These are phyloP conservation scores for Fomitopsis pinicola DNA, from an alignment of 1,284 basidiomycete genomes.

Conservation along the genomic window DNA sequence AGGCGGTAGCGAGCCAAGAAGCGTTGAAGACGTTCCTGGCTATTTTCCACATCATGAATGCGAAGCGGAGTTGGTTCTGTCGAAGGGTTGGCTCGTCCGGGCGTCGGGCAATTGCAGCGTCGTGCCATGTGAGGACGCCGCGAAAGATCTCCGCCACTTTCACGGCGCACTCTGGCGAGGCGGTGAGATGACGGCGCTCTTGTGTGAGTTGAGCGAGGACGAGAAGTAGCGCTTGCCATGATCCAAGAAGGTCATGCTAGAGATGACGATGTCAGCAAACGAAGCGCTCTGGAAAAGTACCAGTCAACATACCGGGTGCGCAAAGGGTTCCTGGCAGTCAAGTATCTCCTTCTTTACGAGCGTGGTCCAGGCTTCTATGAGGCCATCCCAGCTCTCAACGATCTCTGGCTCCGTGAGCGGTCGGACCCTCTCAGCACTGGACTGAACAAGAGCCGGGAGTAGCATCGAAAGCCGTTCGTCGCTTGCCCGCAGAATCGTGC, in stretches of 20 bases:
- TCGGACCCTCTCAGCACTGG: slow-evolving; percentile 28
- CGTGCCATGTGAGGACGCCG: slow-evolving; percentile 19
- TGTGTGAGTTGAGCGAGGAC: slow-evolving; percentile 40
- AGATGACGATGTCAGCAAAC: slow-evolving; percentile 5
- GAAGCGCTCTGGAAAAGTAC: neutral
- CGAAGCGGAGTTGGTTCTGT: slow-evolving; percentile 31
- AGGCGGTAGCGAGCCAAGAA: slow-evolving; percentile 34
- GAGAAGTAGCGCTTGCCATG: slow-evolving; percentile 54
- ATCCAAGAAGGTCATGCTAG: slow-evolving; percentile 35
- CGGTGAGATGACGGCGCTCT: slow-evolving; percentile 30
- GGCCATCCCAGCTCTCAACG: slow-evolving; percentile 35
- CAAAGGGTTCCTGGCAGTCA: slow-evolving; percentile 4
- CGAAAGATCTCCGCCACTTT: slow-evolving; percentile 17
- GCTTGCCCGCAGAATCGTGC: slow-evolving; percentile 21
- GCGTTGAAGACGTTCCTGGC: slow-evolving; percentile 41
- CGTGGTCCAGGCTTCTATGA: slow-evolving; percentile 38
- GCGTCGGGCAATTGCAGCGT: neutral
- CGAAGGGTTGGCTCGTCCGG: neutral
- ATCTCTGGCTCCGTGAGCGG: slow-evolving; percentile 43
- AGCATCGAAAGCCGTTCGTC: slow-evolving; percentile 17
- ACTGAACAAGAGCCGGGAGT: slow-evolving; percentile 18
- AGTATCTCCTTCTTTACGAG: slow-evolving; percentile 17
- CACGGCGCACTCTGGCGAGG: slow-evolving; percentile 28
- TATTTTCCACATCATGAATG: slow-evolving; percentile 34
- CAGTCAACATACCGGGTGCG: slow-evolving; percentile 20